Conservation (phyloP, 2,329 filamentous ascomycete species). For the Scytalidium sp. region DNA sequence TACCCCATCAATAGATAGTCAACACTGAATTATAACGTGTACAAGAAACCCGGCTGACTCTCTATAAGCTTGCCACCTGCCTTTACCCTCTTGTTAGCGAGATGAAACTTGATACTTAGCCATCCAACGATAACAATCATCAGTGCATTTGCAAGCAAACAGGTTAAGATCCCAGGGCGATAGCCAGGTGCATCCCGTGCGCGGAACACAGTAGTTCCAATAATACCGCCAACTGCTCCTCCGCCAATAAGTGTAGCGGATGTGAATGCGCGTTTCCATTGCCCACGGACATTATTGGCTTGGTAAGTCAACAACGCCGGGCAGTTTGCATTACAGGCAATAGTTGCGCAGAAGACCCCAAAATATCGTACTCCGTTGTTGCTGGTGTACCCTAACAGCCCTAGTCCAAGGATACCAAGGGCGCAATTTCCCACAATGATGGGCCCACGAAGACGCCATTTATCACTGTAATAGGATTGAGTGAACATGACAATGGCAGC, state of each 20-base stretch:
- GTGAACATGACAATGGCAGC: slow-evolving; percentile 39
- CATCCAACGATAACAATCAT: slow-evolving; percentile 17
- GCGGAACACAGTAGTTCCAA: slow-evolving; percentile 69
- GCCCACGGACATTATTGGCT: slow-evolving; percentile 81
- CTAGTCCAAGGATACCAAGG: slow-evolving; percentile 22
- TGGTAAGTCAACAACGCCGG: slow-evolving; percentile 74
- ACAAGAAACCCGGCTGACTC: slow-evolving; percentile 28
- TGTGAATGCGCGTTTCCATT: slow-evolving; percentile 81
- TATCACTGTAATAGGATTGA: slow-evolving; percentile 47
- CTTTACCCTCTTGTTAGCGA: slow-evolving; percentile 23
- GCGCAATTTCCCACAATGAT: slow-evolving; percentile 47
- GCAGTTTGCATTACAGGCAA: slow-evolving; percentile 65
- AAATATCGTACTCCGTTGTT: slow-evolving; percentile 46
- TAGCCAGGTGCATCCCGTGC: slow-evolving; percentile 6
- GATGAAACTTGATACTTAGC: slow-evolving; percentile 19
- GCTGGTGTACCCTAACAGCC: slow-evolving; percentile 47
- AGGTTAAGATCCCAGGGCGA: slow-evolving; percentile 10
- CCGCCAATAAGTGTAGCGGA: slow-evolving; percentile 72
- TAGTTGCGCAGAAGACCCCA: slow-evolving; percentile 47
- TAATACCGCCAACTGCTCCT: slow-evolving; percentile 74
- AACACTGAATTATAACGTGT: too few species aligned
- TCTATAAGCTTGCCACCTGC: slow-evolving; percentile 26
- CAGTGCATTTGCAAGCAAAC: slow-evolving; percentile 7
- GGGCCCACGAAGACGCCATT: slow-evolving; percentile 46
- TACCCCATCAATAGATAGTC: too few species aligned